Evolutionary conservation across 345 rosid species (phyloP).

Genomic region (Triadica sebifera): DNA sequence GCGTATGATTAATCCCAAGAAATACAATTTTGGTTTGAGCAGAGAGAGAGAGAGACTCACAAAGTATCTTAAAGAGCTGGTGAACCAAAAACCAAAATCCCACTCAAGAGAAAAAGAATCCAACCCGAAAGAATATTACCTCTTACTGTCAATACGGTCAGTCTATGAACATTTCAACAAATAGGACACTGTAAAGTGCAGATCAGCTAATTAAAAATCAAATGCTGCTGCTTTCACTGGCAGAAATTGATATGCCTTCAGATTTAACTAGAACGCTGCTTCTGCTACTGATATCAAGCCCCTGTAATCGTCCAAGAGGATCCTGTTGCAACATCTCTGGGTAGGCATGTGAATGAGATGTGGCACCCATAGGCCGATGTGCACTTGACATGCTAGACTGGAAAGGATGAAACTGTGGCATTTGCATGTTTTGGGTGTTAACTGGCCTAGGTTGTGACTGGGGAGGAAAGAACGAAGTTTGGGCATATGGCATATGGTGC

Average conservation of each 20-base stretch:
- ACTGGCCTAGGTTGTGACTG: conserved; percentile 44
- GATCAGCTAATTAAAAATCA: conserved; percentile 7
- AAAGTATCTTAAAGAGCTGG: conserved; percentile 19
- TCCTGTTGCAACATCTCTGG: conserved; percentile 68
- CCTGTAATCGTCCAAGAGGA: conserved; percentile 68
- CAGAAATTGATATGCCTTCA: conserved; percentile 64
- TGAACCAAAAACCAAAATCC: conserved; percentile 22
- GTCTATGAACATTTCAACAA: conserved; percentile 19
- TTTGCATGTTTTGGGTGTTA: conserved; percentile 47
- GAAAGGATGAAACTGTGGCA: conserved; percentile 49
- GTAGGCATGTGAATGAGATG: conserved; percentile 24
- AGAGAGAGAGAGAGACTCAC: conserved; percentile 6
- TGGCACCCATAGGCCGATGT: conserved; percentile 20
- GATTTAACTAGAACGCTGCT: conserved; percentile 54
- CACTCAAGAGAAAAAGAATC: conserved; percentile 34
- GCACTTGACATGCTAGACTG: conserved; percentile 27
- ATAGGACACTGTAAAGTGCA: background rate
- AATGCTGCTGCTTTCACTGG: conserved; percentile 64
- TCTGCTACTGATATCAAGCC: conserved; percentile 72
- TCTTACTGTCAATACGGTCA: conserved; percentile 37
- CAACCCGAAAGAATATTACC: conserved; percentile 29
- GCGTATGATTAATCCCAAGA: conserved; percentile 29
- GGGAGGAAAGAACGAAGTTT: conserved; percentile 41
- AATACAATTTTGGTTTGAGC: conserved; percentile 20
- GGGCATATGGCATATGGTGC: conserved; percentile 55